Evolutionary conservation across 495 filamentous ascomycete genomes (phyloP).

Genomic region (Tetracladium setigerum): DNA sequence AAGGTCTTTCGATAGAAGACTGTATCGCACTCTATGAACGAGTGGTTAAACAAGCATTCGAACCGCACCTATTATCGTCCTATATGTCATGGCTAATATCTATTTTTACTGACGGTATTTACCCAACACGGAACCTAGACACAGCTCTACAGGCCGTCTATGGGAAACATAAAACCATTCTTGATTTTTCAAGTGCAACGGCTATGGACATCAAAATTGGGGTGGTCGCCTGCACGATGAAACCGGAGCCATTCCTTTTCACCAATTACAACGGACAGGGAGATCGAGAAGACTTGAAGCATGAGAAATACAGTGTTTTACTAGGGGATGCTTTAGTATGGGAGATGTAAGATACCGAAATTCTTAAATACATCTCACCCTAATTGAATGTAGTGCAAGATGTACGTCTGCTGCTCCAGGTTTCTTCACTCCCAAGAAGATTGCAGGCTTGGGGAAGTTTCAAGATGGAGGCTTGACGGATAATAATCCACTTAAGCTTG

Average conservation of each 20-base stretch:
- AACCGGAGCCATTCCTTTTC: constrained; percentile 20
- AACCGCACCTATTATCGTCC: constrained; percentile 12
- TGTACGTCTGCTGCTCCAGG: constrained; percentile 22
- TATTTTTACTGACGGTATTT: constrained; percentile 25
- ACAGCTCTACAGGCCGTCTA: constrained; percentile 22
- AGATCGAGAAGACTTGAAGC: constrained; percentile 11
- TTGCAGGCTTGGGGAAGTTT: constrained; percentile 19
- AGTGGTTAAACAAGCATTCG: constrained; percentile 24
- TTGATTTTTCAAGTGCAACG: constrained; percentile 12
- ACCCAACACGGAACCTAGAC: constrained; percentile 23
- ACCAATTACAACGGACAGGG: constrained; percentile 25
- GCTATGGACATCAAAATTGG: constrained; percentile 15
- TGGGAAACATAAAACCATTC: constrained; percentile 19
- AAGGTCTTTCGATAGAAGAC: constrained; percentile 17
- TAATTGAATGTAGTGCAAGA: constrained; percentile 18
- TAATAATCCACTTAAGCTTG: constrained; percentile 28
- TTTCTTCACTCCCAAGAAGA: constrained; percentile 17
- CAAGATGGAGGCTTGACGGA: constrained; percentile 27
- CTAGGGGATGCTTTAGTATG: constrained; percentile 15
- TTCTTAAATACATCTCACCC: not conserved
- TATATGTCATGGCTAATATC: constrained; percentile 19
- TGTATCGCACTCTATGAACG: constrained; percentile 23
- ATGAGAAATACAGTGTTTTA: constrained; percentile 6
- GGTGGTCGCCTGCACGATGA: constrained; percentile 22
- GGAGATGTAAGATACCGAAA: constrained; percentile 16